Evolutionary conservation across 345 rosid genomes (phyloP), one percentile per base, ranked within the genome.

Genomic region (Linum tenue): DNA sequence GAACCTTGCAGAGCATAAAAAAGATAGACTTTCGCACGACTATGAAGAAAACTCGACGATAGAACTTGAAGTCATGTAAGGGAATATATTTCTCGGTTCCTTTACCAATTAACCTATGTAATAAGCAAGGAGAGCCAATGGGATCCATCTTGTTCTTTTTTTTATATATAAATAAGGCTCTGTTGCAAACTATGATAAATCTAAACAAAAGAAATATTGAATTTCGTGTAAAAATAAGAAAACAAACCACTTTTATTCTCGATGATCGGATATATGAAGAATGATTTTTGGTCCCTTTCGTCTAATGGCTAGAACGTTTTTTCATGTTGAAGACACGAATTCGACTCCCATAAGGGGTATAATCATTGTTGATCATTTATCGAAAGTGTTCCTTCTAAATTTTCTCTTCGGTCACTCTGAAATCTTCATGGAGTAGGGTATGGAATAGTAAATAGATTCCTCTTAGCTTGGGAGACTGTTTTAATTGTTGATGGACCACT

Each of bases 241-340:
- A 48, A 48, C 14, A 15, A 48, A 7, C 53, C 53, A 48, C 53
- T 48, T 48, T 15, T 48, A 9, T 9, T 48, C 53, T 48, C 15
- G 53, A 15, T 3, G 37, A 17, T 56, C 31, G 16, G 60, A 31
- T 56, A 56, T 56, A 56, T 56, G 60, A 16, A 56, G 37, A 56
- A 56, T 56, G 60, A 9, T 16, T 56, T 56, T 56, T 56, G 11
- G 60, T 56, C 60, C 36, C 57, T 56, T 55, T 63, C 59, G 37
- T 67, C 73, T 22, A 16, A 57, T 56, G 70, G 73, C 57, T 75
- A 67, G 62, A 70, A 70, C 68, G 56, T 69, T 66, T 73, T 69
- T 73, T 69, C 77, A 73, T 64, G 70, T 73, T 41, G 60, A 73
- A 73, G 73, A 69, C 59, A 64, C 37, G 63, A 70, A 65, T 60